Evolutionary conservation across 768 basidiomycete species (phyloP), one percentile per base, ranked within the genome.

Genomic region (Mycena albidolilacea): DNA sequence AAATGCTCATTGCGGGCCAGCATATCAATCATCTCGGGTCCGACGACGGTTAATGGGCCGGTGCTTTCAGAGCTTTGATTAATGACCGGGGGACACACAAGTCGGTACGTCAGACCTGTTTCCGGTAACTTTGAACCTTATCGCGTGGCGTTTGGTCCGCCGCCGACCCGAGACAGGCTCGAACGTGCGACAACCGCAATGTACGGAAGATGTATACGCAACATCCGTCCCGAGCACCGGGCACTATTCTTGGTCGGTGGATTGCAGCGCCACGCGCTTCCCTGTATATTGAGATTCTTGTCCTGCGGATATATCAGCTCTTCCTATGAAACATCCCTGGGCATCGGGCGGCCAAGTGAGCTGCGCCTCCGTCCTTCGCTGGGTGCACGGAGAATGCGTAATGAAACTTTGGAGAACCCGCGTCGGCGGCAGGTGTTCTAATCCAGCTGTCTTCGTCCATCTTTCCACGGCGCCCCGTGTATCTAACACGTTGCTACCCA

Each of bases 191-290:
- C n/a, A 14, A 38, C 63, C 63, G 63, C 15, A 17, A 21, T 38
- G 48, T 52, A 64, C 63, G 63, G 63, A 64, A 64, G 44, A 38
- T 64, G 30, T 35, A 43, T 46, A 58, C 17, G n/a, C 57, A 58
- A 38, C 37, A 58, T 58, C 57, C 17, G 19, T 58, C 17, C 37
- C 23, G 11, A 30, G 54, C 21, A 10, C 17, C 30, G 35, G 30
- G 37, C 58, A 15, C 59, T 43, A 61, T 61, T 61, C 41, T 61
- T 23, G 59, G 58, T 54, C 52, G 5, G 23, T 11, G 52, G 21
- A 8, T 54, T 11, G 21, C 9, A 7, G 8, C 8, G 9, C 50
- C 50, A 1, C 52, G 52, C 52, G 15, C n/a, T 17, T 30, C 21
- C 7, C 41, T 50, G 52, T 12, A 7, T 50, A 7, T 5, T n/a